These are phyloP conservation scores for Komagataella phaffii DNA, from an alignment of 805 yeast genomes.

Conservation along the genomic window DNA sequence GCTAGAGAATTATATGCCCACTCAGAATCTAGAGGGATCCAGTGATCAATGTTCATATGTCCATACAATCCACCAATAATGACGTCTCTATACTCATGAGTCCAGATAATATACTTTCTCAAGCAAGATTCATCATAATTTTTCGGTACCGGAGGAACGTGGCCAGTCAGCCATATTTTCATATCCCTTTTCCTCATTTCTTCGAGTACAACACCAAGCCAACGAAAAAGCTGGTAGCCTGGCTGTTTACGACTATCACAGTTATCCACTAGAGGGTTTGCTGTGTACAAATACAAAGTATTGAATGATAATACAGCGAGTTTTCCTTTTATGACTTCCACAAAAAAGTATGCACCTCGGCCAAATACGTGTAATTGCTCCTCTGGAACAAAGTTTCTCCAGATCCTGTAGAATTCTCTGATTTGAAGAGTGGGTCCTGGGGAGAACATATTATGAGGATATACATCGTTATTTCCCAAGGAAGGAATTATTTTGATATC, in stretches of 20 bases:
- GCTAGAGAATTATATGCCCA: conserved; percentile 39
- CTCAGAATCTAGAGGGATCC: conserved; percentile 60
- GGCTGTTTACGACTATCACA: conserved; percentile 67
- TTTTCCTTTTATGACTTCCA: conserved; percentile 68
- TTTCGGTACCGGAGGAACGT: conserved; percentile 77
- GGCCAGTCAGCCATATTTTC: conserved; percentile 84
- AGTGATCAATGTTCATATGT: conserved; percentile 85
- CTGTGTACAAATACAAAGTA: conserved; percentile 60
- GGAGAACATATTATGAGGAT: conserved; percentile 76
- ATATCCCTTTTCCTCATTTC: conserved; percentile 61
- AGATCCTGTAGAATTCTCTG: conserved; percentile 57
- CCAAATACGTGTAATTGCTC: conserved; percentile 65
- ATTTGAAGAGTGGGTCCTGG: conserved; percentile 87
- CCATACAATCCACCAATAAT: conserved; percentile 78
- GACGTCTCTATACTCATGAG: conserved; percentile 71
- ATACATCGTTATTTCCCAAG: conserved; percentile 80
- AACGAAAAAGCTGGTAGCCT: conserved; percentile 61
- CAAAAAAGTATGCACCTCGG: conserved; percentile 61
- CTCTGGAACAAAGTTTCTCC: conserved; percentile 65
- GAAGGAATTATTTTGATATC: conserved; percentile 45
- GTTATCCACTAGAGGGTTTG: conserved; percentile 73
- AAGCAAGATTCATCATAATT: conserved; percentile 64
- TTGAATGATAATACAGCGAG: conserved; percentile 72
- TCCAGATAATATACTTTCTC: conserved; percentile 68
- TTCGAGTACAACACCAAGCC: conserved; percentile 65